Base-by-base conservation (phyloP, 768 basidiomycete species). In the Boletus sp. region DNA sequence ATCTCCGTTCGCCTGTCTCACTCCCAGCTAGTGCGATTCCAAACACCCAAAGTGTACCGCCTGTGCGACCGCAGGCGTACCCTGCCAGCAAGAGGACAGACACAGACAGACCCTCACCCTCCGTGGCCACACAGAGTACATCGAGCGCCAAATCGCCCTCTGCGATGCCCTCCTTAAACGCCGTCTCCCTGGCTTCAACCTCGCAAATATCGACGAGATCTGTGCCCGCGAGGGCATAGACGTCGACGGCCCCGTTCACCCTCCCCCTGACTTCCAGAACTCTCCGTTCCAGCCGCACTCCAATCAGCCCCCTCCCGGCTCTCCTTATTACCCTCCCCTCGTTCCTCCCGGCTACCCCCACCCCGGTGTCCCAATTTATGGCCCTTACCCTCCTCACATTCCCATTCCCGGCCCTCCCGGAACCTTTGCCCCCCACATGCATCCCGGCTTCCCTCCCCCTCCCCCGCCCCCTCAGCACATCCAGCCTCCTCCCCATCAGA, bases 1-100 rank as follows among this genome's bases (percentile, higher is more conserved):
- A 82, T 87, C 83, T 86, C 87, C 85, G 75, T 73, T 72, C 71
- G 73, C 76, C 72, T 75, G 70, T 72, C 64, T 71, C 67, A 73
- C 71, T 66, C 63, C 63, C 59, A 61, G 59, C 54, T 68, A 94
- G 92, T 94, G 92, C 80, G 92, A 94, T 73, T 92, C 90, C 7
- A 92, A 92, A 69, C 90, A 92, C 71, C 92, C 92, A 37, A 77
- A 87, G 72, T 94, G 92, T 68, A 89, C 89, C 17, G 89, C 92
- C 37, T 94, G 92, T 68, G 83, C 87, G 39, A 87, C 87, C 9
- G 89, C 91, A 0, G 87, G 87, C 62, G 87, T 86, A 0, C 71
- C 80, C 42, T 94, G 92, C 76, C 85, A 92, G 67, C 92, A 94
- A 70, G 92, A 94, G 67, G 92, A 94, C 76, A 78, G 92, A 47